Base-by-base conservation (phyloP, 176 grass and related monocot species). In the Bonia amplexicaulis region DNA sequence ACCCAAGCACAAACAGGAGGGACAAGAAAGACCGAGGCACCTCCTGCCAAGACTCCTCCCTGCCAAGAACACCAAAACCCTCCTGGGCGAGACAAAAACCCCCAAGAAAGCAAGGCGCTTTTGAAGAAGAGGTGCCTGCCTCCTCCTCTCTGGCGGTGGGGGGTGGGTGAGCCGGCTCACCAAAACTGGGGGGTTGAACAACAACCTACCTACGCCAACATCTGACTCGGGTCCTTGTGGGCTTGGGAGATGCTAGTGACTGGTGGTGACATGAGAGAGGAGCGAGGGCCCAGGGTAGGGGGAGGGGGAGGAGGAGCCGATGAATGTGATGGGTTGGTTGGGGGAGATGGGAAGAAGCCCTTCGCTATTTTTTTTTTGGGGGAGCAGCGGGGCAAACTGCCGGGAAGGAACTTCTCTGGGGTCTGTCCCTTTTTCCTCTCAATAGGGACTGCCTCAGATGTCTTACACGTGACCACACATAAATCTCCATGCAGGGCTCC, bases 221-320 rank as follows among this genome's bases (percentile, higher is more conserved):
- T 90, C 89, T 90, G 80, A 37, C 40, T 90, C 59, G 84, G 84
- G 88, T 65, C 84, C 66, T 77, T 12, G 81, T 22, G 76, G 76
- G 69, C 60, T 80, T 54, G 66, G 33, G n/a, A 12, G 35, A 5
- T 23, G 54, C 42, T 63, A 37, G 62, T 15, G 76, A 66, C 49
- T 73, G 70, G 60, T 9, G 16, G 88, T 22, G 64, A 51, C 72
- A 19, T 40, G 69, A 27, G 82, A 27, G 60, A 26, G 29, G 12
- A 8, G 47, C 8, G 25, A 19, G 77, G 80, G 76, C 76, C 69
- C 61, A 76, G 52, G 40, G 67, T 0, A 14, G 46, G 44, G 16
- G 20, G 16, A 17, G 40, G 12, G 0, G 11, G 51, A 7, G 5
- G 17, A 42, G 41, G 6, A 33, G 31, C 31, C 0, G 9, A 13